phyloP scores from a whole-genome alignment of 2,329 filamentous ascomycete genomes.

The Plectosphaerella sp. region DNA sequence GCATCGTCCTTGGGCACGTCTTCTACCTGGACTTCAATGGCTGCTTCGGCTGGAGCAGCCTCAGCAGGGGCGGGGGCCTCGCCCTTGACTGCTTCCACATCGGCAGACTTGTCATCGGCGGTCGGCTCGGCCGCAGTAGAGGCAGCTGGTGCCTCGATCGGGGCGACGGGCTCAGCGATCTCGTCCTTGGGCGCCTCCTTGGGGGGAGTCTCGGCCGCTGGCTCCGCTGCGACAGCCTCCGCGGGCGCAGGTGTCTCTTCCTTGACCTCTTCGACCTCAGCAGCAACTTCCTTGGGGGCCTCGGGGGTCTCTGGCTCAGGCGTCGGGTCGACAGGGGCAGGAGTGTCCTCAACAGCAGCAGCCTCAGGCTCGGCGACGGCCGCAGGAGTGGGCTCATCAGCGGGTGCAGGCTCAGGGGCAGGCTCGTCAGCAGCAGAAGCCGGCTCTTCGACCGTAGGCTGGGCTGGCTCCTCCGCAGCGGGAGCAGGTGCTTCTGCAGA shows the following conservation, averaged over 20 bases:
- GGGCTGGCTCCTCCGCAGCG: not conserved
- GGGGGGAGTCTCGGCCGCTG: not conserved
- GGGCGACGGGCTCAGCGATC: not conserved
- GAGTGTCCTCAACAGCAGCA: not conserved
- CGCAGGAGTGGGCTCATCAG: no score
- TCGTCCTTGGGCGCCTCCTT: slow-evolving; percentile 3
- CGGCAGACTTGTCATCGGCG: not conserved
- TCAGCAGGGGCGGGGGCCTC: slow-evolving; percentile 1
- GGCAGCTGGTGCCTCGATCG: not conserved
- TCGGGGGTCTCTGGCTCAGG: not conserved
- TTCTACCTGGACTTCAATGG: not conserved
- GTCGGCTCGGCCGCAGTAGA: not conserved
- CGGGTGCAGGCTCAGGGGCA: no score
- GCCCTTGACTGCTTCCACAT: not conserved
- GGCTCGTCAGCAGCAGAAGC: no score
- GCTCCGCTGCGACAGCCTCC: slow-evolving; percentile 2
- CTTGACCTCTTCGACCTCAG: not conserved
- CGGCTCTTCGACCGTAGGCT: no score
- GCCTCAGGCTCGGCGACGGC: slow-evolving; percentile 5
- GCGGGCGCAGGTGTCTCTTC: not conserved
- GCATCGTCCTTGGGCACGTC: slow-evolving; percentile 1
- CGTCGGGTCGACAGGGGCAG: no score
- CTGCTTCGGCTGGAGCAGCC: not conserved
- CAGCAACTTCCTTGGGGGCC: not conserved
- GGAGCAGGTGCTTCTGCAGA: not conserved